A percentile compares a stretch with the other conserved stretches of the same genome.
Conservation (phyloP, 768 basidiomycete species). For the Holtermannia corniformis region DNA sequence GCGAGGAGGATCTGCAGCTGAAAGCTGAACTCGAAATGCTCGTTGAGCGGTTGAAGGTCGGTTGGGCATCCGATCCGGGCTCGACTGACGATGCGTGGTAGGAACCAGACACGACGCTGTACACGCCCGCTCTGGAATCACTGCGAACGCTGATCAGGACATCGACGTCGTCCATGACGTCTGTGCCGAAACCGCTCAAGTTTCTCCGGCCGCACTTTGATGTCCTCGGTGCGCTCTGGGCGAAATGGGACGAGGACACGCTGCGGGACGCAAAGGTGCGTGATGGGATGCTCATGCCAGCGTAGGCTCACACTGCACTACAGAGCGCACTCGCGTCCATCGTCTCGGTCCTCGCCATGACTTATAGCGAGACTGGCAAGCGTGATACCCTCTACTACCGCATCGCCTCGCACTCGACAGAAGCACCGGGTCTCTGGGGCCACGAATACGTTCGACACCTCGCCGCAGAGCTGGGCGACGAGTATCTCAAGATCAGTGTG, state of each 20-base stretch:
- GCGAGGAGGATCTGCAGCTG: constrained; percentile 89
- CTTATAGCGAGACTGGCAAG: constrained; percentile 94
- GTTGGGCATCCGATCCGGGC: constrained; percentile 15
- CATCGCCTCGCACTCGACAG: constrained; percentile 57
- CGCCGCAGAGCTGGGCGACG: constrained; percentile 90
- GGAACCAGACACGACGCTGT: constrained; percentile 79
- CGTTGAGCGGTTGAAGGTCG: constrained; percentile 80
- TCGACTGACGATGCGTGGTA: constrained; percentile 36
- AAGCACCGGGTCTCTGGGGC: constrained; percentile 93
- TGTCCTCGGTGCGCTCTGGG: constrained; percentile 70
- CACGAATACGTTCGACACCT: constrained; percentile 98
- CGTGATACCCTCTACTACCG: constrained; percentile 92
- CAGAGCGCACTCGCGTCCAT: constrained; percentile 94
- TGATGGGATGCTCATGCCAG: neutral
- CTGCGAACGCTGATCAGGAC: constrained; percentile 87
- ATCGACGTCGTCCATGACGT: constrained; percentile 97
- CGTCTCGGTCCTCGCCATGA: constrained; percentile 97
- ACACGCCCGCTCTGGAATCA: constrained; percentile 84
- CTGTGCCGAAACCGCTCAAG: constrained; percentile 96
- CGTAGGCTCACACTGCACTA: neutral
- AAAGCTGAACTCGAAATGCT: constrained; percentile 95
- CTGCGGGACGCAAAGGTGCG: constrained; percentile 44
- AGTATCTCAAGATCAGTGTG: constrained; percentile 49
- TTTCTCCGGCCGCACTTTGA: constrained; percentile 93
- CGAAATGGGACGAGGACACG: constrained; percentile 59